Conservation (phyloP, 1,284 basidiomycete genomes). For the Ustilago xerochloae region DNA sequence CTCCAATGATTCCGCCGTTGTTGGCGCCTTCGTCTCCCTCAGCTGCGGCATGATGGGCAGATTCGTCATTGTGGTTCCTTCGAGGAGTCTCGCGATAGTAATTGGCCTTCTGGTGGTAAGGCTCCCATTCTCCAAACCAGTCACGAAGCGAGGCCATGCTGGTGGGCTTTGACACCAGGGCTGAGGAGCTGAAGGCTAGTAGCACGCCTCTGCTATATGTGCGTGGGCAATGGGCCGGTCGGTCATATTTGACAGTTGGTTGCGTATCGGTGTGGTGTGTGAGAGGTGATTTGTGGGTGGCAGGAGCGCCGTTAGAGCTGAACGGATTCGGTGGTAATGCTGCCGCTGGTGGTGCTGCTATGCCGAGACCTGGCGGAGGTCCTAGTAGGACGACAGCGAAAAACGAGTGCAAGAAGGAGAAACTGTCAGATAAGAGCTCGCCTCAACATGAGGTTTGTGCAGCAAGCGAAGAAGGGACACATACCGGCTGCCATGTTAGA, state of each 20-base stretch:
- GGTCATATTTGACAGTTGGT: conserved; percentile 16
- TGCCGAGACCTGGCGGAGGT: conserved; percentile 51
- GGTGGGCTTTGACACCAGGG: conserved; percentile 77
- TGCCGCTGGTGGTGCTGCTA: conserved; percentile 38
- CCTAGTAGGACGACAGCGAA: conserved; percentile 2
- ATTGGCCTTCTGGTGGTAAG: conserved; percentile 68
- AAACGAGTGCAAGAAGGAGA: background rate
- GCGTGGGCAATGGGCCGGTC: conserved; percentile 41
- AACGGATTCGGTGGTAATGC: conserved; percentile 49
- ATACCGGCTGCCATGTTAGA: conserved; percentile 39
- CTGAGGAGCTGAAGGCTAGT: conserved; percentile 78
- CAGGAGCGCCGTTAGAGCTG: conserved; percentile 28
- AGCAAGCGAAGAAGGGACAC: background rate
- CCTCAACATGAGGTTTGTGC: background rate
- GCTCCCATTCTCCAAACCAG: conserved; percentile 77
- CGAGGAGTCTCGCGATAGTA: conserved; percentile 78
- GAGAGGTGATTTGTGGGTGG: conserved; percentile 18
- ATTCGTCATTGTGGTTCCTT: conserved; percentile 51
- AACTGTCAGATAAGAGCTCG: background rate
- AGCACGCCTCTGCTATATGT: conserved; percentile 66
- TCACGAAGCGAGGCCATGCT: conserved; percentile 83
- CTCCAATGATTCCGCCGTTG: conserved; percentile 44
- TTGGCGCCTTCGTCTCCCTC: conserved; percentile 25
- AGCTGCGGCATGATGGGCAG: conserved; percentile 6
- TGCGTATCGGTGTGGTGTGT: conserved; percentile 4